phyloP scores from a whole-genome alignment of 1,284 basidiomycete genomes.

The Bondarzewia mesenterica region DNA sequence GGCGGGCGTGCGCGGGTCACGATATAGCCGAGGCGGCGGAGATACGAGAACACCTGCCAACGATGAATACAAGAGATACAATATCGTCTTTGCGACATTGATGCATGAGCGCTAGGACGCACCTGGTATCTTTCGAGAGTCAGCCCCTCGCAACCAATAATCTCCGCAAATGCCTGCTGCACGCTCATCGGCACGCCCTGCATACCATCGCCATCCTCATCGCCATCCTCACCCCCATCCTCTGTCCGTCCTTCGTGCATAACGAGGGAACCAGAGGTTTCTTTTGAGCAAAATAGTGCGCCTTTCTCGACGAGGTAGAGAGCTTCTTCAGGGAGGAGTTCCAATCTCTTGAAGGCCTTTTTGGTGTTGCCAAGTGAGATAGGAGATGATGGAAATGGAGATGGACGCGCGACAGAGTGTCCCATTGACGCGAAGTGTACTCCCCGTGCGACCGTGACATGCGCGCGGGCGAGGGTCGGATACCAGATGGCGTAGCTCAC shows the following conservation, averaged over 20 bases:
- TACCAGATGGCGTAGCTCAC: constrained; percentile 73
- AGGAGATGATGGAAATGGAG: constrained; percentile 4
- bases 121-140: constrained; percentile 87
- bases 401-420: constrained; percentile 49
- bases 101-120: constrained; percentile 15
- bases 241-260: not conserved
- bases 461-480: constrained; percentile 52
- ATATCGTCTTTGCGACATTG: no score
- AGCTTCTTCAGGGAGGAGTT: constrained; percentile 90
- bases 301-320: constrained; percentile 91
- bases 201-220: constrained; percentile 30
- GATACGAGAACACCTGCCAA: constrained; percentile 80
- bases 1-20: constrained; percentile 70
- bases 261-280: constrained; percentile 14
- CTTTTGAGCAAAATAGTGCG: constrained; percentile 75
- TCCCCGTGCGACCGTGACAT: constrained; percentile 66
- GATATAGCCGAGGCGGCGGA: constrained; percentile 87
- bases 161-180: constrained; percentile 80
- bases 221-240: constrained; percentile 13
- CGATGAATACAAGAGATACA: not conserved
- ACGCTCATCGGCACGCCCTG: constrained; percentile 78
- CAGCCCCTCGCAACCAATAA: constrained; percentile 74
- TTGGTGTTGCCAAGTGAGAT: constrained; percentile 25
- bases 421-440: constrained; percentile 77
- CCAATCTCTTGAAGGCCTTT: constrained; percentile 48